These are phyloP conservation scores for Solanum paucissectum DNA, from an alignment of 257 asterid species.

Conservation along the genomic window DNA sequence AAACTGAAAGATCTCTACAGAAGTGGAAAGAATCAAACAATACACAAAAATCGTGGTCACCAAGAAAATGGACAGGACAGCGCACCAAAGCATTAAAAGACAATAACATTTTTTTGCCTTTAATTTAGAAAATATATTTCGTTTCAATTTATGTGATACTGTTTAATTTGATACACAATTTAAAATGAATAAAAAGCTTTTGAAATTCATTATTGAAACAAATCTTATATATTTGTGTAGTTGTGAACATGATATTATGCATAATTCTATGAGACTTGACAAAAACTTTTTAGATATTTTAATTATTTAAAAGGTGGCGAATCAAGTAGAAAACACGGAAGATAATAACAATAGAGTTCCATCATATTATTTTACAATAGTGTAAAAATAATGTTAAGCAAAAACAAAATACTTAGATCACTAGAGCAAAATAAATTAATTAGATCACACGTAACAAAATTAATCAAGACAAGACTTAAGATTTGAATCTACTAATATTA, in stretches of 20 bases:
- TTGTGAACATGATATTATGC: not conserved
- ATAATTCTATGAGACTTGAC: not conserved
- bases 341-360: not conserved
- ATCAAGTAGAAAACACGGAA: not conserved
- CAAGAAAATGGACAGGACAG: not conserved
- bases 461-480: not conserved
- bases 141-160: not conserved
- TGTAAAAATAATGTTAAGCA: not conserved
- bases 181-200: not conserved
- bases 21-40: not conserved
- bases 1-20: not conserved
- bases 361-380: not conserved
- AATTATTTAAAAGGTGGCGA: not conserved
- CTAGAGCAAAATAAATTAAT: not conserved
- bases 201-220: not conserved
- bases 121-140: not conserved
- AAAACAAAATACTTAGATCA: too few relatives aligned
- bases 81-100: not conserved
- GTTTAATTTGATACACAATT: not conserved
- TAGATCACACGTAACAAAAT: not conserved
- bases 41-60: not conserved
- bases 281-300: not conserved
- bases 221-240: not conserved
- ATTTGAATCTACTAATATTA: too few relatives aligned
- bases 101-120: not conserved